Percentiles rank a stretch among this genome's conserved stretches.
These are phyloP conservation scores for Carex arenaria DNA, from an alignment of 202 grass and related monocot genomes.

Conservation along the genomic window DNA sequence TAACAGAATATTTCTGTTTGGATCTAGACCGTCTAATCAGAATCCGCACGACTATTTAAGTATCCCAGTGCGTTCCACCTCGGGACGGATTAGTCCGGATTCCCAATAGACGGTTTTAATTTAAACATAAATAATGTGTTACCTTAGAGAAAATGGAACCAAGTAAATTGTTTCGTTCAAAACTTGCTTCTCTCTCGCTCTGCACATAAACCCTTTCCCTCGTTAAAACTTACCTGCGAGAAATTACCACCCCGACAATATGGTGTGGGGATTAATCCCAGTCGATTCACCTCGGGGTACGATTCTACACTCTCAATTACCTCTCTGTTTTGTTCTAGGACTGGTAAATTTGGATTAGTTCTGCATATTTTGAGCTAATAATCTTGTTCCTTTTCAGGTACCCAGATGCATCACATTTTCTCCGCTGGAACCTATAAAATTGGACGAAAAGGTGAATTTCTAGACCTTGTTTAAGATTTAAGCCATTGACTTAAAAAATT, in stretches of 20 bases:
- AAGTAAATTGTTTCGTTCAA: background rate
- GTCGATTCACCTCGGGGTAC: conserved; percentile 53
- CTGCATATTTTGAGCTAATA: background rate
- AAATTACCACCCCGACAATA: background rate
- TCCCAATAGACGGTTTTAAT: too few relatives aligned
- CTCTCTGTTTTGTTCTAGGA: background rate
- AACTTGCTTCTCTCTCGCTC: background rate
- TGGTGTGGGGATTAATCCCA: conserved; percentile 82
- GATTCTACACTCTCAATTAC: background rate
- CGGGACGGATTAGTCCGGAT: too few relatives aligned
- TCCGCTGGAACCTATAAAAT: conserved; percentile 73
- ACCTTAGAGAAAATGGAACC: too few relatives aligned
- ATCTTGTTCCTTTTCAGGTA: conserved; percentile 36
- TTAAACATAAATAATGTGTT: too few relatives aligned
- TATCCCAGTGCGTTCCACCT: too few relatives aligned
- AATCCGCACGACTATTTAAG: too few relatives aligned
- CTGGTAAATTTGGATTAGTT: background rate
- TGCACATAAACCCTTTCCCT: background rate
- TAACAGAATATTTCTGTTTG: too few relatives aligned
- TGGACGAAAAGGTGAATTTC: conserved; percentile 66
- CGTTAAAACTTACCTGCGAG: background rate
- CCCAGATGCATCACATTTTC: conserved; percentile 68
- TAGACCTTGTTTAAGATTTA: background rate
- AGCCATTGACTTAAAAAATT: background rate
- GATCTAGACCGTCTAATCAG: too few relatives aligned